Evolutionary conservation across 306 rosid species (phyloP), one percentile per base, ranked within the genome.

Genomic region (Medicago ruthenica): DNA sequence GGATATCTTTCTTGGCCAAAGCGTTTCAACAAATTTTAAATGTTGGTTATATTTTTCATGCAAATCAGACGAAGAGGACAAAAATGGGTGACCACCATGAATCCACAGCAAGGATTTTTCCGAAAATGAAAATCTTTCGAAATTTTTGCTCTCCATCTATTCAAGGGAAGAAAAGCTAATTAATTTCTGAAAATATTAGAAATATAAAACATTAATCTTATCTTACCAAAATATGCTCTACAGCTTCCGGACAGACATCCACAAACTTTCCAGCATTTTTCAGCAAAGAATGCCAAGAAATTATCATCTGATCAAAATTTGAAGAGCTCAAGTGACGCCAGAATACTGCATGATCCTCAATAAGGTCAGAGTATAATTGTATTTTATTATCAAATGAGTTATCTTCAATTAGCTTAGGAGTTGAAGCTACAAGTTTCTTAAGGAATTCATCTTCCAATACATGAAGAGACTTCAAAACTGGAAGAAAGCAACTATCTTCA

Each of bases 81-180:
- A 76, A 71, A 77, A 44, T 14, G 98, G 98, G 83, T 92, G 96
- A 78, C 98, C 98, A 45, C 98, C 97, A 86, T 92, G 83, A 74
- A 78, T 68, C 98, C 98, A 94, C 17, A 94, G 76, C 86, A 94
- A 78, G 44, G 97, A 83, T 80, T 88, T 89, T 76, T 90, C 96
- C 0, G 80, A 80, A 18, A 71, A 73, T 53, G 85, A 80, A 59
- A 81, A 70, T 40, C 21, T 74, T 37, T 84, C 76, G 71, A 87
- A 80, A 5, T 76, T 88, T 74, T 70, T 36, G 85, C 87, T 79
- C 85, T 86, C 83, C 81, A 67, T 74, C 98, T 93, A 76, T 51
- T 40, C 1, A 79, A 39, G 48, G 51, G 42, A 18, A 48, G 17
- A 63, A 21, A 54, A 47, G 39, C 11, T 68, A 54, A 78, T 74